Base-by-base conservation (phyloP, 2,329 filamentous ascomycete genomes). In the Apiospora saccharicola region DNA sequence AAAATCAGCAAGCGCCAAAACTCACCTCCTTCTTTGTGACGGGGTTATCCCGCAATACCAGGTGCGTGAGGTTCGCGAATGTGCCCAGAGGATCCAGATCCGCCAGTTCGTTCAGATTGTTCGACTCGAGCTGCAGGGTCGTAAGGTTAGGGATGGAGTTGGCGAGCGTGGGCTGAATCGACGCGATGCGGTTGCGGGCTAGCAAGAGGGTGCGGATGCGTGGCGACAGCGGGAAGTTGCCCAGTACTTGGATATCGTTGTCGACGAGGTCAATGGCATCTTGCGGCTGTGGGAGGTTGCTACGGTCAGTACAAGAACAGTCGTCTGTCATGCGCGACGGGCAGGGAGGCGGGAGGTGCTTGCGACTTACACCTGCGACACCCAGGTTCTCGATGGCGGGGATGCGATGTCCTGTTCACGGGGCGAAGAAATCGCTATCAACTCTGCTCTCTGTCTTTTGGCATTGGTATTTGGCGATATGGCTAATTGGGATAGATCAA, bases 241-340 rank as follows among this genome's bases (percentile, higher is more conserved):
- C 92, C 75, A 99, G 90, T 69, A 92, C 87, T 78, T 94, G 91
- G 80, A 99, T 96, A 84, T 98, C 95, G 83, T 99, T 99, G 87
- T 99, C 96, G 83, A 96, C 98, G 79, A 99, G 92, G 86, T 99
- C 96, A 87, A 99, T 97, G 76, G 94, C 92, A 86, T 98, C 96
- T 89, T 97, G 95, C 78, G 95, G 94, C 94, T 97, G 79, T 22
- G 12, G 22, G 30, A 24, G 44, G 22, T 51, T 12, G 47, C 19
- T 24, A 24, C 68, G 10, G 49, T 73, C 71, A 76, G 73, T 46
- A 24, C 46, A 24, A 47, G 44, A 44, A n/a, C 30, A 64, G 10
- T 41, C 3, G 41, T 24, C 19, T 22, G 68, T 24, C 49, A 71
- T 12, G 67, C 57, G 49, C 34, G 68, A 70, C 6, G 51, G 61